phyloP scores from a whole-genome alignment of 2,329 filamentous ascomycete genomes.

The Aureobasidium zeae region DNA sequence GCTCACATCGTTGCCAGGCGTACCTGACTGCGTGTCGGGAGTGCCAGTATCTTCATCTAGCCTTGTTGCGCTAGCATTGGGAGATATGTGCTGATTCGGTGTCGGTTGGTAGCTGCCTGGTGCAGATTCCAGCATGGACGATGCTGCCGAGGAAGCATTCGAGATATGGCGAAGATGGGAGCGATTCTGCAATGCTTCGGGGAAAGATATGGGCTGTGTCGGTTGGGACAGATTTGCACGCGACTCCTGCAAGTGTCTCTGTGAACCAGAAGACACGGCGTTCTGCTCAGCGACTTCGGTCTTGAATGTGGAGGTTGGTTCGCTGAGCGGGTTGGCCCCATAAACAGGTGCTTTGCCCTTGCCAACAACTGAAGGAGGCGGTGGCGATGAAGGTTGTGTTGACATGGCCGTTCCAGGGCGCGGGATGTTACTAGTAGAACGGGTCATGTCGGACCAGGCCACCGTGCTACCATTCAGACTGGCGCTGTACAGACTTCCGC shows the following conservation, averaged over 20 bases:
- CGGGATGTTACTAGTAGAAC: constrained; percentile 46
- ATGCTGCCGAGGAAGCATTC: constrained; percentile 74
- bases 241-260: constrained; percentile 39
- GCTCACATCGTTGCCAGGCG: constrained; percentile 42
- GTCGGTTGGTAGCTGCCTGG: constrained; percentile 34
- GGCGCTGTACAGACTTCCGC: constrained; percentile 42
- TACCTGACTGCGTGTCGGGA: constrained; percentile 20
- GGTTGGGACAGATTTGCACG: constrained; percentile 33
- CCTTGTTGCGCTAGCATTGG: constrained; percentile 2
- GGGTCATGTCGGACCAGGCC: constrained; percentile 28
- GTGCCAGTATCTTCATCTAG: constrained; percentile 7
- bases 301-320: constrained; percentile 36
- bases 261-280: constrained; percentile 28
- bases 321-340: constrained; percentile 35
- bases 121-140: constrained; percentile 62
- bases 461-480: constrained; percentile 28
- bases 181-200: constrained; percentile 15
- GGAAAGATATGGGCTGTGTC: constrained; percentile 22
- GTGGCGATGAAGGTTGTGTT: constrained; percentile 21
- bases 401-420: constrained; percentile 3
- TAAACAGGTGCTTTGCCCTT: constrained; percentile 41
- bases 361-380: constrained; percentile 27
- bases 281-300: constrained; percentile 20
- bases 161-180: constrained; percentile 61
- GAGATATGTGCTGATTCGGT: constrained; percentile 3